These are phyloP conservation scores for Lignosus rhinocerotis DNA, from an alignment of 1,284 basidiomycete genomes.

Conservation along the genomic window DNA sequence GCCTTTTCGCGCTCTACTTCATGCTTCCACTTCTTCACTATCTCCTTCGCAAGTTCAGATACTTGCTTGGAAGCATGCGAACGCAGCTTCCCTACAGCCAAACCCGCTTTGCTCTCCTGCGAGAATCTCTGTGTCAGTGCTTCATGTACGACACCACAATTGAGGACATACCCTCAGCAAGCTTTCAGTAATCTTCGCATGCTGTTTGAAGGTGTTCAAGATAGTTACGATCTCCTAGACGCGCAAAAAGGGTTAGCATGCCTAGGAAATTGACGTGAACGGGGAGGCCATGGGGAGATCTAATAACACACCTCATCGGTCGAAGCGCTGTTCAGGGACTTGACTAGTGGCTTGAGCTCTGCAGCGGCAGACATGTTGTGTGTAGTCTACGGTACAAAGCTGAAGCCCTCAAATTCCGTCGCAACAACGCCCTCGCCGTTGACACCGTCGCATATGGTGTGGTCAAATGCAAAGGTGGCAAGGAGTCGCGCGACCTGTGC, in stretches of 20 bases:
- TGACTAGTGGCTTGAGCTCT: slow-evolving; percentile 80
- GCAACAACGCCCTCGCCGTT: slow-evolving; percentile 2
- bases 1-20: slow-evolving; percentile 81
- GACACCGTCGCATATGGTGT: slow-evolving; percentile 15
- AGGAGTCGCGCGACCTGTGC: slow-evolving; percentile 8
- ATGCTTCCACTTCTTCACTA: slow-evolving; percentile 91
- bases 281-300: slow-evolving; percentile 39
- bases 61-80: slow-evolving; percentile 73
- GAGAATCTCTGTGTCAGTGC: neutral
- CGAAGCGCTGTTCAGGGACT: slow-evolving; percentile 68
- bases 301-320: slow-evolving; percentile 57
- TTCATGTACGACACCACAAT: slow-evolving; percentile 9
- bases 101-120: slow-evolving; percentile 88
- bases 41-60: slow-evolving; percentile 85
- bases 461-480: slow-evolving; percentile 9
- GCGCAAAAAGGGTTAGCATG: slow-evolving; percentile 30
- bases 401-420: slow-evolving; percentile 1
- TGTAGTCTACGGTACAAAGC: slow-evolving; percentile 9
- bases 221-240: slow-evolving; percentile 72
- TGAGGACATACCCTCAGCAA: slow-evolving; percentile 76
- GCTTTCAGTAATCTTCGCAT: slow-evolving; percentile 83
- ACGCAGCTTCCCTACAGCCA: slow-evolving; percentile 91
- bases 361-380: slow-evolving; percentile 35
- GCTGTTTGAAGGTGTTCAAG: slow-evolving; percentile 74
- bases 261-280: slow-evolving; percentile 37